Evolutionary conservation across 192 early-diverging fungal genomes (phyloP).

Genomic region (Obelidium mucronatum): DNA sequence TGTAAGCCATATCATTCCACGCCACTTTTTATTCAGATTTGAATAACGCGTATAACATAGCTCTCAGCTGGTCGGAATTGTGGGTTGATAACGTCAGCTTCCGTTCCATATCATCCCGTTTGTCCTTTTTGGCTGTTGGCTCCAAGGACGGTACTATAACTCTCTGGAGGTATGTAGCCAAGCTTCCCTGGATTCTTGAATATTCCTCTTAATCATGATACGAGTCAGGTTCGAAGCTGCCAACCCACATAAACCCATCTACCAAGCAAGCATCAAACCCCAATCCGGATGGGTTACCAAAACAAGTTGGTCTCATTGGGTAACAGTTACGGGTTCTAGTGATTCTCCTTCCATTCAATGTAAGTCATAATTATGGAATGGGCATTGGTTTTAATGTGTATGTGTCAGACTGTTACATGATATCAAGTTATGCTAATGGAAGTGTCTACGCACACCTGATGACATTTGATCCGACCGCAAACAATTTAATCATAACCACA

Average conservation of each 20-base stretch:
- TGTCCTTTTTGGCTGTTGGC: conserved; percentile 6
- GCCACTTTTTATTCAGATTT: not conserved
- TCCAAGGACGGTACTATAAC: conserved; percentile 16
- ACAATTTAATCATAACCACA: not conserved
- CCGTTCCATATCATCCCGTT: not conserved
- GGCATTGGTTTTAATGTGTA: not conserved
- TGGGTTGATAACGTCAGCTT: not conserved
- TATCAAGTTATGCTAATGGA: conserved; percentile 13
- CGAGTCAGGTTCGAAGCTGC: not conserved
- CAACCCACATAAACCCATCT: not conserved
- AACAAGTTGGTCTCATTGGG: conserved; percentile 29
- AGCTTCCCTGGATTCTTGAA: not conserved
- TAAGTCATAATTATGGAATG: not conserved
- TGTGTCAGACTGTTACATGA: conserved; percentile 1
- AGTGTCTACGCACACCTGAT: not conserved
- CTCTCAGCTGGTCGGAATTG: conserved; percentile 18
- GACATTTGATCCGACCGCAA: not conserved
- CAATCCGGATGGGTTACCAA: conserved; percentile 2
- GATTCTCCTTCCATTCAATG: not conserved
- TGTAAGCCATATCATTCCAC: not conserved
- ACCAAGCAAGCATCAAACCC: conserved; percentile 3
- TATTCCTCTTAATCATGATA: not conserved
- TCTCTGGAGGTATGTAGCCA: conserved; percentile 9
- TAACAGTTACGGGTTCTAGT: not conserved
- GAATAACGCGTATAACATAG: not conserved